Evolutionary conservation across 2,329 filamentous ascomycete genomes (phyloP).

Genomic region (Elsinoe batatas): DNA sequence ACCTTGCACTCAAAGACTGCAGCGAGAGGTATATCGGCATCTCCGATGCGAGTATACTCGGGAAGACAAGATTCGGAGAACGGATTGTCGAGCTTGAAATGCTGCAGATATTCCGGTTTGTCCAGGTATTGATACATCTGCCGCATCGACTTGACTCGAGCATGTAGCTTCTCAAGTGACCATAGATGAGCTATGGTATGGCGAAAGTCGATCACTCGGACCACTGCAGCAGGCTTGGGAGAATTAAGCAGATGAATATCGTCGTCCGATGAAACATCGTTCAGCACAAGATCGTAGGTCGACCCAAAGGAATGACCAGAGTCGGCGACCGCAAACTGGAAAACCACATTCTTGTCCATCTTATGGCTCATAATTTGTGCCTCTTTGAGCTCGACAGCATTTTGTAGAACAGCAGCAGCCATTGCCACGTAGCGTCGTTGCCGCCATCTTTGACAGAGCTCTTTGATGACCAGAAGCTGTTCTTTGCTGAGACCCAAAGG

Average conservation of each 20-base stretch:
- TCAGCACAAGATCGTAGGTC: slow-evolving; percentile 92
- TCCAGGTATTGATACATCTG: slow-evolving; percentile 96
- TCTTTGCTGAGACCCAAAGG: slow-evolving; percentile 56
- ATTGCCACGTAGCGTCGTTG: slow-evolving; percentile 82
- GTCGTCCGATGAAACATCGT: slow-evolving; percentile 78
- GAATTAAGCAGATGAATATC: slow-evolving; percentile 59
- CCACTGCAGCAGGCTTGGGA: slow-evolving; percentile 79
- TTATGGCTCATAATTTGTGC: slow-evolving; percentile 97
- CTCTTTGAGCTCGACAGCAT: slow-evolving; percentile 82
- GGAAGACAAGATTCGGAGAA: slow-evolving; percentile 87
- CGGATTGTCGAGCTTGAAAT: slow-evolving; percentile 84
- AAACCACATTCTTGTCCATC: slow-evolving; percentile 83
- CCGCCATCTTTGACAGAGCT: slow-evolving; percentile 64
- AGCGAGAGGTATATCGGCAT: slow-evolving; percentile 81
- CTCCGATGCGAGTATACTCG: slow-evolving; percentile 83
- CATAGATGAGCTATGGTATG: slow-evolving; percentile 79
- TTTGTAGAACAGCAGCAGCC: slow-evolving; percentile 82
- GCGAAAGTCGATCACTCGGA: slow-evolving; percentile 85
- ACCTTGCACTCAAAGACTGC: slow-evolving; percentile 92
- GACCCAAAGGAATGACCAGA: slow-evolving; percentile 80
- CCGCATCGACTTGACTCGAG: slow-evolving; percentile 82
- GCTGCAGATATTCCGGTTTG: slow-evolving; percentile 86
- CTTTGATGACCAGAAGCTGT: slow-evolving; percentile 61
- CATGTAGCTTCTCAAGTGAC: slow-evolving; percentile 86
- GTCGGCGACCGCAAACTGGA: slow-evolving; percentile 90